These are phyloP conservation scores for Yamadazyma taylorii DNA, from an alignment of 1,139 yeast species.

Conservation along the genomic window DNA sequence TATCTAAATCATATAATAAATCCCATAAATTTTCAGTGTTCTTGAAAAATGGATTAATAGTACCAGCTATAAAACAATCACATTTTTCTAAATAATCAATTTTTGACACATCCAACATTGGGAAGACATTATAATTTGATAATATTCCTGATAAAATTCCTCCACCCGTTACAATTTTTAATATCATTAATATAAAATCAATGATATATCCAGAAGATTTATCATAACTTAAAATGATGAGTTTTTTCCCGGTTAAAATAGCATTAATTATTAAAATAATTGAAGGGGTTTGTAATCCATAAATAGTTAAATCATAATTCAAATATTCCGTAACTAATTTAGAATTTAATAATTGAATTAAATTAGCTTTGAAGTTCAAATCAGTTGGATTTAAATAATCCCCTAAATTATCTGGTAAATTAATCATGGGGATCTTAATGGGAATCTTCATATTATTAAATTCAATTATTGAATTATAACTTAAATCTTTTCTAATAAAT, in stretches of 20 bases:
- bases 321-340: slow-evolving; percentile 29
- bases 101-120: slow-evolving; percentile 62
- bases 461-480: slow-evolving; percentile 40
- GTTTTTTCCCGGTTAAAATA: slow-evolving; percentile 55
- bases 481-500: slow-evolving; percentile 44
- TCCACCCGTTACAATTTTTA: slow-evolving; percentile 58
- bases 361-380: slow-evolving; percentile 42
- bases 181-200: slow-evolving; percentile 52
- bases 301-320: slow-evolving; percentile 46
- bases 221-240: slow-evolving; percentile 55
- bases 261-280: slow-evolving; percentile 57
- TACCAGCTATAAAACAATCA: slow-evolving; percentile 62
- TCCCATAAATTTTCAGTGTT: slow-evolving; percentile 60
- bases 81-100: slow-evolving; percentile 55
- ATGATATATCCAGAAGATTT: slow-evolving; percentile 56
- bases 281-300: slow-evolving; percentile 61
- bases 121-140: slow-evolving; percentile 51
- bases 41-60: slow-evolving; percentile 66
- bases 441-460: slow-evolving; percentile 46
- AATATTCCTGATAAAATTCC: slow-evolving; percentile 55
- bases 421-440: slow-evolving; percentile 42
- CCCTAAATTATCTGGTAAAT: slow-evolving; percentile 44
- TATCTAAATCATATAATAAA: slow-evolving; percentile 56
- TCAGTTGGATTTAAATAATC: slow-evolving; percentile 50
- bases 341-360: slow-evolving; percentile 39